These are phyloP conservation scores for Hypocreales sp. DNA, from an alignment of 2,329 filamentous ascomycete genomes.

Conservation along the genomic window DNA sequence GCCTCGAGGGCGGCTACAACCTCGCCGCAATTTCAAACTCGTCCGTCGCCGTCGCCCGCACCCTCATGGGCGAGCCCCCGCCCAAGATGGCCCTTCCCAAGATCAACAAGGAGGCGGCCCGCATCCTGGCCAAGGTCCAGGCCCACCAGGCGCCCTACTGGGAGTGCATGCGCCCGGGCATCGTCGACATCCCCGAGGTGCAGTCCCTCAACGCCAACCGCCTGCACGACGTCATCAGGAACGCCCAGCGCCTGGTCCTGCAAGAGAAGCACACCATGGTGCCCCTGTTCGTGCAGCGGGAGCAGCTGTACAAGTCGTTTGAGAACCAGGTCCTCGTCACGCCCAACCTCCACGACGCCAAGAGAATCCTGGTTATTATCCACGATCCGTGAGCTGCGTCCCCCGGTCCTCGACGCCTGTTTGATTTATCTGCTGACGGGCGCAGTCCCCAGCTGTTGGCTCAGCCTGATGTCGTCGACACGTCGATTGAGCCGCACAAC, in stretches of 20 bases:
- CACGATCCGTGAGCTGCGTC: conserved; percentile 60
- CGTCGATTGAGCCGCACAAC: conserved; percentile 67
- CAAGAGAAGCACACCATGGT: conserved; percentile 64
- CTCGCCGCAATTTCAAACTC: conserved; percentile 84
- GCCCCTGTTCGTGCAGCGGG: conserved; percentile 63
- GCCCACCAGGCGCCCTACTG: conserved; percentile 57
- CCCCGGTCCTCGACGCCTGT: too few relatives aligned
- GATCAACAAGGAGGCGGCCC: conserved; percentile 40
- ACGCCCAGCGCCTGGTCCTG: conserved; percentile 57
- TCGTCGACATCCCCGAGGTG: conserved; percentile 38
- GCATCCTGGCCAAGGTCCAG: conserved; percentile 42
- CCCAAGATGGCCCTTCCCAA: conserved; percentile 39
- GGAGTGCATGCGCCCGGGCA: conserved; percentile 68
- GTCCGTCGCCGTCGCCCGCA: conserved; percentile 77
- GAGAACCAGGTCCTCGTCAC: conserved; percentile 79
- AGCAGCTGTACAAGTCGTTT: conserved; percentile 58
- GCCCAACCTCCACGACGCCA: conserved; percentile 47
- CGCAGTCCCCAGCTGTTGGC: conserved; percentile 51
- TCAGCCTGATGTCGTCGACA: conserved; percentile 53
- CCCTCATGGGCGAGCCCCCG: conserved; percentile 90
- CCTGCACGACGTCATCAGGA: conserved; percentile 66
- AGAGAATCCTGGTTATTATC: conserved; percentile 67
- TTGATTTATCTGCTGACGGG: conserved; percentile 8
- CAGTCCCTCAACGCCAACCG: conserved; percentile 40
- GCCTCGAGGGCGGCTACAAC: conserved; percentile 92